Evolutionary conservation across 352 stramenopile genomes (phyloP).

Genomic region (Pythium dissimile): DNA sequence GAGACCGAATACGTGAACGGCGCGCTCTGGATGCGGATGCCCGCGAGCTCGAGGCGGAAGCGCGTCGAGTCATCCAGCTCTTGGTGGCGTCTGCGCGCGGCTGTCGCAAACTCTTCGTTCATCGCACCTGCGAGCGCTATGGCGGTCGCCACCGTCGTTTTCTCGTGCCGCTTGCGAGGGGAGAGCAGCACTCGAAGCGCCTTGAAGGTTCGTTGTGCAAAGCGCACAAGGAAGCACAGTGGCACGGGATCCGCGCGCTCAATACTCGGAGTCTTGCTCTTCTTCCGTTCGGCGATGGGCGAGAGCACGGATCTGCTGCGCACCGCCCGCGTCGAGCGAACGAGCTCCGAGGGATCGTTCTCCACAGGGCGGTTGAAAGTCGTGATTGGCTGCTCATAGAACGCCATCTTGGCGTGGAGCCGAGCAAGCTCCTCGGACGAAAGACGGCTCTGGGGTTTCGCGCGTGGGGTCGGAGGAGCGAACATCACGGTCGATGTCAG

Average conservation of each 20-base stretch:
- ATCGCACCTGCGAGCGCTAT: neutral
- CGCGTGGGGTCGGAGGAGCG: neutral
- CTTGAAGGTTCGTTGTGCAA: neutral
- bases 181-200: conserved; percentile 2
- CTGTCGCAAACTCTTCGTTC: neutral
- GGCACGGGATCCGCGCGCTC: neutral
- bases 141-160: neutral
- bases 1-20: neutral
- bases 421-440: conserved; percentile 1
- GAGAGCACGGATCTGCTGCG: neutral
- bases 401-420: conserved; percentile 15
- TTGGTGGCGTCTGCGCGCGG: neutral
- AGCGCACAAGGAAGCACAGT: conserved; percentile 1
- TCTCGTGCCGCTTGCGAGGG: neutral
- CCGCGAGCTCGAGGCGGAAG: conserved; percentile 20
- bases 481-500: too few relatives aligned
- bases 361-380: conserved; percentile 15
- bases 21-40: conserved; percentile 8
- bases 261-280: neutral
- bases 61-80: conserved; percentile 17
- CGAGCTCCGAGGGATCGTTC: conserved; percentile 14
- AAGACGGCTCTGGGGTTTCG: neutral
- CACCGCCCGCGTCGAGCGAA: neutral
- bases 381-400: conserved; percentile 23
- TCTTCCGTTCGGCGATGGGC: neutral